Evolutionary conservation across 2,329 filamentous ascomycete species (phyloP).

Genomic region (Fusarium sp.): DNA sequence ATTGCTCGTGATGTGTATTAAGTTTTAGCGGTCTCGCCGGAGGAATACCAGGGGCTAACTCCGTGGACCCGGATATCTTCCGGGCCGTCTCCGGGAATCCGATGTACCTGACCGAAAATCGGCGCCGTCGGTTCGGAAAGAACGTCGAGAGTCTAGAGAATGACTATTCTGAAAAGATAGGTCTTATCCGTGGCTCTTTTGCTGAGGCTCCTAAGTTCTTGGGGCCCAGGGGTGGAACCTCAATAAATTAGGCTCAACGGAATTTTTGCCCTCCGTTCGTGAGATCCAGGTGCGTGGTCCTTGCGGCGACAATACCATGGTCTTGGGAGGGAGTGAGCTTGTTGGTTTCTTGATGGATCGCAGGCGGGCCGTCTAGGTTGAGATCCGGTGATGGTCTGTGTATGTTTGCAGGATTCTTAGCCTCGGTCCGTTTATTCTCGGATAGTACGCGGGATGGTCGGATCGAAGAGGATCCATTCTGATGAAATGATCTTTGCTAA

Average conservation of each 20-base stretch:
- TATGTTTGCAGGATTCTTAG: slow-evolving; percentile 26
- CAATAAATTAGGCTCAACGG: slow-evolving; percentile 9
- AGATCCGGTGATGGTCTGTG: slow-evolving; percentile 8
- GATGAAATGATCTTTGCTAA: neutral
- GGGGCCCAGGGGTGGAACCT: slow-evolving; percentile 13
- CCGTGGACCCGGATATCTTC: slow-evolving; percentile 15
- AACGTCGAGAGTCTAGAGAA: neutral
- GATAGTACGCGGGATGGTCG: neutral
- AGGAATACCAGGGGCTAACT: neutral
- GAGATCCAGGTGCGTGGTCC: slow-evolving; percentile 13
- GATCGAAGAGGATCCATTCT: neutral
- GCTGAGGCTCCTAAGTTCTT: neutral
- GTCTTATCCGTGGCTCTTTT: neutral
- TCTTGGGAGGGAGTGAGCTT: slow-evolving; percentile 23
- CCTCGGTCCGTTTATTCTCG: slow-evolving; percentile 24
- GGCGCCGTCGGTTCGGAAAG: slow-evolving; percentile 10
- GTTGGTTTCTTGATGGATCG: slow-evolving; percentile 14
- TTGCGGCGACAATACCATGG: slow-evolving; percentile 23
- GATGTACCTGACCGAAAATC: slow-evolving; percentile 14
- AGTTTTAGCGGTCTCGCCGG: neutral
- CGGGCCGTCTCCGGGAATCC: slow-evolving; percentile 9
- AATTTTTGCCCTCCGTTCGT: slow-evolving; percentile 17
- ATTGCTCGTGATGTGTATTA: neutral
- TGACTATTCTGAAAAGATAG: slow-evolving; percentile 20
- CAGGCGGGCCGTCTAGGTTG: slow-evolving; percentile 14